phyloP scores from a whole-genome alignment of 345 rosid genomes.

The Eucalyptus shirleyi region DNA sequence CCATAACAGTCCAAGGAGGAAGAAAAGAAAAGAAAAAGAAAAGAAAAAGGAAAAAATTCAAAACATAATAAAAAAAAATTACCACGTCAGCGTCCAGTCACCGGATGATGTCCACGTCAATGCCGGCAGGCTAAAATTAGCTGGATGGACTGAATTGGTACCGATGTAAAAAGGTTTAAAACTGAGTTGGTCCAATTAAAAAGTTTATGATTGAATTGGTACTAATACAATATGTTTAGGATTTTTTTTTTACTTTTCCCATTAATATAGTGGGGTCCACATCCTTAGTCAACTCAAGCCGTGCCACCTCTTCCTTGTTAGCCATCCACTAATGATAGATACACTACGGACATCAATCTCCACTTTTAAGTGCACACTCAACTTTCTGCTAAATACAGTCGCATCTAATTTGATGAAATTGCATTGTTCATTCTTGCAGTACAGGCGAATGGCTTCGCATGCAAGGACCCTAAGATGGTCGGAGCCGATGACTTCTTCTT shows the following conservation, averaged over 20 bases:
- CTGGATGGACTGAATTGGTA: too few species aligned
- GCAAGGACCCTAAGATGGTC: background rate
- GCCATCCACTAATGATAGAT: background rate
- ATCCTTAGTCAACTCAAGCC: background rate
- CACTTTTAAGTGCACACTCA: background rate
- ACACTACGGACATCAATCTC: background rate
- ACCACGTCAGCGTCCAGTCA: accelerated
- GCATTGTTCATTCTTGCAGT: background rate
- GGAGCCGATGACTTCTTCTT: constrained; percentile 1
- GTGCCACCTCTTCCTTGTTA: background rate
- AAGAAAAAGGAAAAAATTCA: too few species aligned
- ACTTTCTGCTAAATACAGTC: background rate
- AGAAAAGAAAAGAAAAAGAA: too few species aligned
- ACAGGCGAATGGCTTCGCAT: background rate
- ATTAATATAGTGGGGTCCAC: background rate
- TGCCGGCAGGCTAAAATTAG: accelerated
- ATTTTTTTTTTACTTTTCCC: too few species aligned
- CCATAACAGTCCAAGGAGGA: too few species aligned
- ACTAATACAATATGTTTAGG: too few species aligned
- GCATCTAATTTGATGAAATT: background rate
- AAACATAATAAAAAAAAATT: too few species aligned
- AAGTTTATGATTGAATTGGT: too few species aligned
- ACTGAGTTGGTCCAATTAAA: too few species aligned
- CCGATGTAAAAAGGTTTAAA: too few species aligned
- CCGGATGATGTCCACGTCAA: too few species aligned